Evolutionary conservation across 225 moss, liverwort and hornwort genomes (phyloP).

Genomic region (Physcomitrium patens): DNA sequence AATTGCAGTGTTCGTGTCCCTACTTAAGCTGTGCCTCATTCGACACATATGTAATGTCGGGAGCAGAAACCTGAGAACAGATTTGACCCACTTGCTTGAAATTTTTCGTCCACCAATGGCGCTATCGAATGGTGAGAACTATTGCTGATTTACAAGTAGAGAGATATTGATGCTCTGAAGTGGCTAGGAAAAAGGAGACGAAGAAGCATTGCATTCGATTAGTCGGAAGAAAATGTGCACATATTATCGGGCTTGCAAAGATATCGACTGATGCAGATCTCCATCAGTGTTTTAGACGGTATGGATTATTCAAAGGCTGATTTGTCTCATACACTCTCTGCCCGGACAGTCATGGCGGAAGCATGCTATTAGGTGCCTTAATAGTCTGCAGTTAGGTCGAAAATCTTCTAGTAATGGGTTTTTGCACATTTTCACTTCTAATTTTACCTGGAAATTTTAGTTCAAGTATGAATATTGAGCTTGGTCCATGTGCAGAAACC

Average conservation of each 20-base stretch:
- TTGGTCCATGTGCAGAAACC: constrained; percentile 21
- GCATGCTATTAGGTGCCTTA: constrained; percentile 36
- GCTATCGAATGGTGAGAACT: constrained; percentile 27
- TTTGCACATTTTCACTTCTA: constrained; percentile 27
- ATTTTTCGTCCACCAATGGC: constrained; percentile 14
- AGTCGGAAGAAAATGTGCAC: constrained; percentile 22
- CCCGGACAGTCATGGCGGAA: constrained; percentile 34
- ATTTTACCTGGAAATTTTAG: constrained; percentile 28
- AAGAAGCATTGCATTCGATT: constrained; percentile 20
- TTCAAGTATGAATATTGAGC: constrained; percentile 31
- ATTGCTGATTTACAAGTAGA: constrained; percentile 11
- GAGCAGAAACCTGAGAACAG: constrained; percentile 30
- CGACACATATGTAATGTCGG: constrained; percentile 26
- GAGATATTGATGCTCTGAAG: constrained; percentile 27
- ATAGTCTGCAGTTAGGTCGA: constrained; percentile 37
- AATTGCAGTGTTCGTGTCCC: constrained; percentile 40
- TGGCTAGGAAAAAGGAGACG: constrained; percentile 25
- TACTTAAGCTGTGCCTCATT: constrained; percentile 30
- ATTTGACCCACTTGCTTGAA: constrained; percentile 23
- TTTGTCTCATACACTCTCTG: constrained; percentile 42
- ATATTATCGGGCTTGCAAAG: constrained; percentile 20
- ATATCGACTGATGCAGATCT: constrained; percentile 13
- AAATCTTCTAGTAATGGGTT: constrained; percentile 40
- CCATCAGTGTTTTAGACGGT: constrained; percentile 35
- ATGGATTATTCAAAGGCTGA: constrained; percentile 29